These are phyloP conservation scores for Paratinospora sagittata DNA, from an alignment of 164 flowering plant species.

Conservation along the genomic window DNA sequence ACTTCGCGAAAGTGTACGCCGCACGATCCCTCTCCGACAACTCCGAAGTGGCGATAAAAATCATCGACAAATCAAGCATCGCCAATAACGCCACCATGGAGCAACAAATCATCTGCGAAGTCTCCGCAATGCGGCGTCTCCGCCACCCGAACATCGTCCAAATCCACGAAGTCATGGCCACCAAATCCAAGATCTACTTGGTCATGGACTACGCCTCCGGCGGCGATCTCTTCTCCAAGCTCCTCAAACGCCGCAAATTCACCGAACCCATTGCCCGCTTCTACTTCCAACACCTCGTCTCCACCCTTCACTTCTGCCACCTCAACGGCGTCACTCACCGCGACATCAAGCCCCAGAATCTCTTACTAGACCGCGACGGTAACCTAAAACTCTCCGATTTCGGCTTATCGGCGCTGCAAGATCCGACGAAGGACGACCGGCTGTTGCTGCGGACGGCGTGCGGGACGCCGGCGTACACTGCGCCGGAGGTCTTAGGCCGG, in stretches of 20 bases:
- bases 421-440: conserved; percentile 35
- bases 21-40: conserved; percentile 35
- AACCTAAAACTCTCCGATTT: conserved; percentile 66
- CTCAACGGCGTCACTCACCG: conserved; percentile 64
- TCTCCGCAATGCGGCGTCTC: conserved; percentile 60
- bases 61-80: conserved; percentile 43
- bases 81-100: conserved; percentile 35
- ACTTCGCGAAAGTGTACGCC: conserved; percentile 64
- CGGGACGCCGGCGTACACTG: conserved; percentile 78
- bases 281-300: conserved; percentile 58
- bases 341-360: conserved; percentile 73
- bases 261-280: conserved; percentile 39
- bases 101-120: conserved; percentile 43
- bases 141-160: conserved; percentile 53
- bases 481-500: conserved; percentile 56
- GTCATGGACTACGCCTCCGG: conserved; percentile 68
- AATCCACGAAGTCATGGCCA: conserved; percentile 76
- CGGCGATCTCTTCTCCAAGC: conserved; percentile 54
- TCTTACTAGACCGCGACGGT: conserved; percentile 50
- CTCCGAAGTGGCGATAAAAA: conserved; percentile 45
- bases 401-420: conserved; percentile 63
- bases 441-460: conserved; percentile 53
- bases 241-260: conserved; percentile 37
- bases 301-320: conserved; percentile 64
- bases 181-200: conserved; percentile 57